phyloP scores from a whole-genome alignment of 441 rosid genomes.

The Eruca vesicaria region DNA sequence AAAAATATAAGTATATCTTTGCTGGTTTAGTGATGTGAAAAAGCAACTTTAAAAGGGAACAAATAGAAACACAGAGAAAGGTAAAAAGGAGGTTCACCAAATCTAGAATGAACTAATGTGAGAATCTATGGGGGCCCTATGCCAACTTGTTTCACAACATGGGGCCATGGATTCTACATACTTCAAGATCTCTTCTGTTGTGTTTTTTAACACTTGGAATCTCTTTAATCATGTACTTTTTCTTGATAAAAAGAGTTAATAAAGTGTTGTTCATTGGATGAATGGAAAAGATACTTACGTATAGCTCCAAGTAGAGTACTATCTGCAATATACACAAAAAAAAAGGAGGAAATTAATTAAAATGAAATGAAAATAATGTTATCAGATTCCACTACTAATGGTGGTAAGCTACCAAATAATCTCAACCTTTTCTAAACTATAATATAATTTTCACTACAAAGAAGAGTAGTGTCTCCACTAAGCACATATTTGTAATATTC shows the following conservation, averaged over 20 bases:
- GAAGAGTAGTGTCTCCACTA: background rate
- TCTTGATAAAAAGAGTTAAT: background rate
- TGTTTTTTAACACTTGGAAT: slow-evolving; percentile 10
- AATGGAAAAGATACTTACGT: slow-evolving; percentile 58
- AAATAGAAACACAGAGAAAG: slow-evolving; percentile 5
- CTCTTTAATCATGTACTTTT: slow-evolving; percentile 6
- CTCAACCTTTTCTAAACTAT: background rate
- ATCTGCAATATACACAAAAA: slow-evolving; percentile 59
- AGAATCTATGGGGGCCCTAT: slow-evolving; percentile 26
- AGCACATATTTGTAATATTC: background rate
- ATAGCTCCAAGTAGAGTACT: slow-evolving; percentile 75
- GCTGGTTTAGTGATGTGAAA: slow-evolving; percentile 23
- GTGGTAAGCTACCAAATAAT: background rate
- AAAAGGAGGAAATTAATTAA: background rate
- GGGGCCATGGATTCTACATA: slow-evolving; percentile 22
- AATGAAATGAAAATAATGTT: background rate
- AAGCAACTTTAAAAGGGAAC: slow-evolving; percentile 21
- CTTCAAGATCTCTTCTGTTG: slow-evolving; percentile 10
- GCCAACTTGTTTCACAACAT: slow-evolving; percentile 30
- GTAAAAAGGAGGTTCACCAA: slow-evolving; percentile 16
- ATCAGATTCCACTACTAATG: background rate
- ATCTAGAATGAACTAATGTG: slow-evolving; percentile 23
- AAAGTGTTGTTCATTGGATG: background rate
- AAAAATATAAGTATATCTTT: background rate
- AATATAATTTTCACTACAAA: background rate